Conservation (phyloP, 352 stramenopile genomes). For the Phytophthora brassicae region DNA sequence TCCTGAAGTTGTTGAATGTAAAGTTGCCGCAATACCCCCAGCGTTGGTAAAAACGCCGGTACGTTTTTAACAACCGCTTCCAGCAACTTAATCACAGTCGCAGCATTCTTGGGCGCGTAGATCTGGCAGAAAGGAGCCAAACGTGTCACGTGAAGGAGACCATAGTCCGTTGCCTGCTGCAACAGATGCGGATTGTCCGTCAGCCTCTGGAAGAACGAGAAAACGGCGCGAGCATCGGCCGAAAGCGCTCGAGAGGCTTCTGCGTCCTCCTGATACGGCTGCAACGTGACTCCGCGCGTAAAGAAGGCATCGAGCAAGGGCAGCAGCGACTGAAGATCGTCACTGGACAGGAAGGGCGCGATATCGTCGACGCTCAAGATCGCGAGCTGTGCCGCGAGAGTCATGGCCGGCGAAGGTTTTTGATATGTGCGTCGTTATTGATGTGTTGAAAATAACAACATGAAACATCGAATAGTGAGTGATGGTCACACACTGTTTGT, state of each 20-base stretch:
- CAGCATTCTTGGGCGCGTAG: conserved; percentile 39
- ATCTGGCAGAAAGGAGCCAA: conserved; percentile 69
- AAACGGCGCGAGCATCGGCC: conserved; percentile 25
- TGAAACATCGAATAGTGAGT: no score
- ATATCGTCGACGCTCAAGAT: no score
- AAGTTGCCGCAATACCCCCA: conserved; percentile 33
- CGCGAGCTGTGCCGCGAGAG: no score
- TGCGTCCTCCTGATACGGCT: neutral
- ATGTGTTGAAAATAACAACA: no score
- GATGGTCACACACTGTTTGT: no score
- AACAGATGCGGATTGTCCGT: conserved; percentile 18
- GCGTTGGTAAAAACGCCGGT: conserved; percentile 19
- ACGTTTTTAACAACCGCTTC: conserved; percentile 21
- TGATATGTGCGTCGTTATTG: no score
- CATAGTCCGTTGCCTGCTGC: conserved; percentile 15
- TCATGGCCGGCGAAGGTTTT: no score
- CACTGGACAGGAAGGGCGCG: neutral
- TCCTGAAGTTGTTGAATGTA: conserved; percentile 48
- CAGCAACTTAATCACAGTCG: conserved; percentile 32
- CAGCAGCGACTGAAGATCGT: conserved; percentile 10
- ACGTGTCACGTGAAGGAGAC: conserved; percentile 50
- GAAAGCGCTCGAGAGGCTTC: conserved; percentile 7
- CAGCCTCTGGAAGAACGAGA: conserved; percentile 44
- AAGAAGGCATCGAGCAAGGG: no score
- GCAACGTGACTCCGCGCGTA: neutral